Base-by-base conservation (phyloP, 106 monocot species). In the Dactylorhiza incarnata region DNA sequence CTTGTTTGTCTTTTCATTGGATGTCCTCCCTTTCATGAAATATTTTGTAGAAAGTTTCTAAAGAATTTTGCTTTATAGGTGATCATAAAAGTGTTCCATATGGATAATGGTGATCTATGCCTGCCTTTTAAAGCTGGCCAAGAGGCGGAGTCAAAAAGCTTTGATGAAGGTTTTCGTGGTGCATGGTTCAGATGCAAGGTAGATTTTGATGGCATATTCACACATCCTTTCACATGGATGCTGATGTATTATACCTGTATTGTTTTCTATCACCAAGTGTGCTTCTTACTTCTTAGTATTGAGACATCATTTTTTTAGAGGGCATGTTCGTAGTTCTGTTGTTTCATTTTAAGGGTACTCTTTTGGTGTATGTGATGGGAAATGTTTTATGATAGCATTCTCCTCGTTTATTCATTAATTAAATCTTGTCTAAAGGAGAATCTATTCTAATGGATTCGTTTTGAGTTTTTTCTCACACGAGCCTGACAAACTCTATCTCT, bases 151-250 rank as follows among this genome's bases (percentile, higher is more conserved):
- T 63, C 82, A 37, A 92, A 76, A 52, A 76, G 77, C 71, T 92
- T 89, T 70, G 9, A 23, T 0, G 62, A 44, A 58, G 92, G 92
- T 13, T 92, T 24, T 54, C 87, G 89, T 9, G 58, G 89, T 73
- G 92, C 89, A 66, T 92, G 92, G 92, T 92, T 92, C 45, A 89
- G 85, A 50, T 89, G 87, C 55, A 92, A 87, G 92, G 92, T 92
- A 69, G 24, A 66, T 66, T 26, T 37, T 23, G 17, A 44, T 45
- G 45, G 45, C 69, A 69, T 46, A 69, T 69, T 69, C 45, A 19
- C 69, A 69, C 69, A 7, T 24, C 17, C n/a, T 69, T 45, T 65
- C 11, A 29, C 65, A 65, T 65, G 9, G 29, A 29, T 65, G 29
- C 65, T 26, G 3, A 65, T 65, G 9, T 20, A 65, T 13, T 65